phyloP scores from a whole-genome alignment of 2,329 filamentous ascomycete genomes.

The Sphaerulina populicola region DNA sequence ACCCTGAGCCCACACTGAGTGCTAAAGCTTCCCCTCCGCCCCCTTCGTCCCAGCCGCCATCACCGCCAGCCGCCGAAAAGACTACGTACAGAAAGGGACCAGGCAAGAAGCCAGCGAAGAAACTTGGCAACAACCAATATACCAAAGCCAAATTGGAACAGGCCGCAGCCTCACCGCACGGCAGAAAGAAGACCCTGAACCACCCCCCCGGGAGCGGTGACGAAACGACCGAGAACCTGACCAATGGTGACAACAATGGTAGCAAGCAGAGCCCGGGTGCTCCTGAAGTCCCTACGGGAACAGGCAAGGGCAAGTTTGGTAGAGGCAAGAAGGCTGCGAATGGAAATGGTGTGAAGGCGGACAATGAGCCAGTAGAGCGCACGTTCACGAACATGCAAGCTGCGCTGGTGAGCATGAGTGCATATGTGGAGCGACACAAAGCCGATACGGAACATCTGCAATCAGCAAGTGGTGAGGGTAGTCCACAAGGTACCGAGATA shows the following conservation, averaged over 20 bases:
- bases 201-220: conserved; percentile 29
- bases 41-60: conserved; percentile 37
- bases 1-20: conserved; percentile 41
- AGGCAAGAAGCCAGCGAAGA: conserved; percentile 48
- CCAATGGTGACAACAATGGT: conserved; percentile 32
- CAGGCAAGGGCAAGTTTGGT: conserved; percentile 30
- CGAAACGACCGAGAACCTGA: conserved; percentile 31
- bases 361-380: conserved; percentile 18
- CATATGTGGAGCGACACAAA: conserved; percentile 15
- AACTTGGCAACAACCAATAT: conserved; percentile 70
- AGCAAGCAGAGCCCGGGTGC: conserved; percentile 33
- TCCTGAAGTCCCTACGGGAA: conserved; percentile 38
- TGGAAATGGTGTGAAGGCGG: conserved; percentile 11
- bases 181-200: conserved; percentile 23
- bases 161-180: conserved; percentile 43
- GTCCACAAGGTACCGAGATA: conserved; percentile 5
- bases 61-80: conserved; percentile 35
- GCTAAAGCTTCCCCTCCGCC: conserved; percentile 33
- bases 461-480: conserved; percentile 3
- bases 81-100: conserved; percentile 54
- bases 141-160: conserved; percentile 51
- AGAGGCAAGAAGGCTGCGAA: conserved; percentile 26
- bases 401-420: conserved; percentile 16
- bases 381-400: conserved; percentile 24
- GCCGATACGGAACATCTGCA: conserved; percentile 10